Base-by-base conservation (phyloP, 2,329 filamentous ascomycete species). In the Fusarium coicis region DNA sequence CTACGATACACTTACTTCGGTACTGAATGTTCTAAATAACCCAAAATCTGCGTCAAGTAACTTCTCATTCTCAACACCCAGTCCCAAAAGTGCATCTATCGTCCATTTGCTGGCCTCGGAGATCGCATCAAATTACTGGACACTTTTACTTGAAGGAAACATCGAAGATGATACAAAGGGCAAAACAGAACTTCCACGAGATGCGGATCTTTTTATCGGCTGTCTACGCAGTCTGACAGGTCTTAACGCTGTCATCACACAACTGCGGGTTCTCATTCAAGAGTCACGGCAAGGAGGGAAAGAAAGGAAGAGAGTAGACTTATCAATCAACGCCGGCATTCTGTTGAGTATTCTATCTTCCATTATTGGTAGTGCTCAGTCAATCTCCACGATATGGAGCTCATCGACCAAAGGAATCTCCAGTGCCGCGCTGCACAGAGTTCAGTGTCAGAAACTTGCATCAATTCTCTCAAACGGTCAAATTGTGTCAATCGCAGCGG, bases 81-180 rank as follows among this genome's bases (percentile, higher is more conserved):
- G 88, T 37, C 91, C 95, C 3, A 84, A 90, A 68, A 89, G 91
- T 63, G 91, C 94, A 26, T 93, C 95, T 75, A 89, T 98, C 37
- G 85, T 96, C 58, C 91, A 95, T 78, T 84, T 89, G 7, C 83
- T 99, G 40, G 90, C 97, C 66, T 91, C 88, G 21, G 89, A 91
- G 37, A 95, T 93, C 32, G 85, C 94, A 12, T 93, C 93, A 4
- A 93, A 95, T 78, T 97, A 96, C 81, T 98, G 96, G 96, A 79
- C 85, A 7, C 77, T 90, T 14, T 78, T 96, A 21, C 82, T 85
- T 42, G 87, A 88, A 64, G 83, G 83, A n/a, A 80, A 79, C 34
- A 66, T 74, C 6, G 40, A 71, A 28, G 64, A 66, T 16, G 67
- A 59, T 42, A 40, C 55, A 10, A 54, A 72, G 34, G 15, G 54